phyloP scores from a whole-genome alignment of 768 basidiomycete species.

The Tremella yokohamensis region DNA sequence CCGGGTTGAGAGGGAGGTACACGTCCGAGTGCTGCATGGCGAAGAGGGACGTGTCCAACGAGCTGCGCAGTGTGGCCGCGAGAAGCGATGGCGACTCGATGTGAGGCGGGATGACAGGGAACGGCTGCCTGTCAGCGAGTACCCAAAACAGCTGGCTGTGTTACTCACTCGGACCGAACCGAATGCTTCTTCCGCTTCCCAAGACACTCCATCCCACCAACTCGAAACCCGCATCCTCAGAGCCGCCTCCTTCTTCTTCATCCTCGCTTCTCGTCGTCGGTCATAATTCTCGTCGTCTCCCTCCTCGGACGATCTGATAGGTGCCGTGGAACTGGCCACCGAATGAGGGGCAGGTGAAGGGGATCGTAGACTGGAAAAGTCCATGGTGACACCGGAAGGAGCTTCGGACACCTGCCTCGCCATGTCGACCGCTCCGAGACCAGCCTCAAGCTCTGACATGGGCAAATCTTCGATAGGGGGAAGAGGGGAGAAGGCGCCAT shows the following conservation, averaged over 20 bases:
- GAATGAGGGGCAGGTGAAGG: not conserved
- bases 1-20: too few species aligned
- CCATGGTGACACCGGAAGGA: not conserved
- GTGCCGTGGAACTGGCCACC: too few species aligned
- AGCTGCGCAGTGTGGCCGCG: too few species aligned
- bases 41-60: too few species aligned
- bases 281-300: constrained; percentile 19
- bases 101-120: not conserved
- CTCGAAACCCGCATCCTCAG: constrained; percentile 1
- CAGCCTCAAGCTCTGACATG: not conserved
- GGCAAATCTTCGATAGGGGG: not conserved
- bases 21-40: too few species aligned
- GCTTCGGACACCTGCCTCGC: not conserved
- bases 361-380: not conserved
- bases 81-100: not conserved
- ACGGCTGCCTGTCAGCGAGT: not conserved
- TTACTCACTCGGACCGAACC: too few species aligned
- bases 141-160: not conserved
- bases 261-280: constrained; percentile 4
- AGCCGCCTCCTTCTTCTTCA: constrained; percentile 9
- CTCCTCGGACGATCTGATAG: not conserved
- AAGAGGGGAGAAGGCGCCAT: not conserved
- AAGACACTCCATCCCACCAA: constrained; percentile 2
- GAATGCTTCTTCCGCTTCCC: not conserved
- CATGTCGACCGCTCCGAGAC: not conserved